Evolutionary conservation across 768 basidiomycete genomes (phyloP).

Genomic region (Boletus subcaerulescens): DNA sequence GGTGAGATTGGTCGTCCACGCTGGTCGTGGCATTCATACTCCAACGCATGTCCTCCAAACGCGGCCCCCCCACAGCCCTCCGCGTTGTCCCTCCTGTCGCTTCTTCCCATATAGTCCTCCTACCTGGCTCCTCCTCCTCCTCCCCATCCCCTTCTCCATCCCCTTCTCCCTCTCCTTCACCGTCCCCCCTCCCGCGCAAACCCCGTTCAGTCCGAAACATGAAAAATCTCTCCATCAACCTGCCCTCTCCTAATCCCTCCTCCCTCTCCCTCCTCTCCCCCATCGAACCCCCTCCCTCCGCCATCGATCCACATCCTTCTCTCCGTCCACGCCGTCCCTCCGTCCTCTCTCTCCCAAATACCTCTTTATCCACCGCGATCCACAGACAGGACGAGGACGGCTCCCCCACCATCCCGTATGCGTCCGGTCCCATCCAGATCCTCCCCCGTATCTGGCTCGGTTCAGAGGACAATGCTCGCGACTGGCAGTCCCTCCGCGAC

Average conservation of each 20-base stretch:
- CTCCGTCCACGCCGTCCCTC: conserved; percentile 62
- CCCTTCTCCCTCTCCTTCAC: not conserved
- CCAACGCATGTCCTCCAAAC: conserved; percentile 23
- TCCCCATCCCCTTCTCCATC: conserved; percentile 9
- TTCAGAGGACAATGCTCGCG: conserved; percentile 86
- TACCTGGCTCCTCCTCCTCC: too few relatives aligned
- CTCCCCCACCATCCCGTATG: conserved; percentile 65
- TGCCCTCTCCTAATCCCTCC: conserved; percentile 33
- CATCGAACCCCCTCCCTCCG: conserved; percentile 27
- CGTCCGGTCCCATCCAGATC: conserved; percentile 78
- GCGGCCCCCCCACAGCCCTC: conserved; percentile 41
- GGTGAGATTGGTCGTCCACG: conserved; percentile 19
- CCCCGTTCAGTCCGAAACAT: conserved; percentile 48
- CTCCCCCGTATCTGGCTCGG: conserved; percentile 88
- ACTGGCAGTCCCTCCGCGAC: conserved; percentile 68
- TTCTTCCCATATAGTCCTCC: conserved; percentile 32
- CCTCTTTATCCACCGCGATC: conserved; percentile 48
- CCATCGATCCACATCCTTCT: conserved; percentile 18
- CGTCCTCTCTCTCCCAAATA: conserved; percentile 62
- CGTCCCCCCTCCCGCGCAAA: not conserved
- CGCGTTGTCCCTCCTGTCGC: conserved; percentile 44
- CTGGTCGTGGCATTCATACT: conserved; percentile 35
- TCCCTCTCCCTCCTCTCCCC: conserved; percentile 26
- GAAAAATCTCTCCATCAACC: conserved; percentile 72
- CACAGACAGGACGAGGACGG: conserved; percentile 65